Base-by-base conservation (phyloP, 1,284 basidiomycete species). In the Puccinia horiana region DNA sequence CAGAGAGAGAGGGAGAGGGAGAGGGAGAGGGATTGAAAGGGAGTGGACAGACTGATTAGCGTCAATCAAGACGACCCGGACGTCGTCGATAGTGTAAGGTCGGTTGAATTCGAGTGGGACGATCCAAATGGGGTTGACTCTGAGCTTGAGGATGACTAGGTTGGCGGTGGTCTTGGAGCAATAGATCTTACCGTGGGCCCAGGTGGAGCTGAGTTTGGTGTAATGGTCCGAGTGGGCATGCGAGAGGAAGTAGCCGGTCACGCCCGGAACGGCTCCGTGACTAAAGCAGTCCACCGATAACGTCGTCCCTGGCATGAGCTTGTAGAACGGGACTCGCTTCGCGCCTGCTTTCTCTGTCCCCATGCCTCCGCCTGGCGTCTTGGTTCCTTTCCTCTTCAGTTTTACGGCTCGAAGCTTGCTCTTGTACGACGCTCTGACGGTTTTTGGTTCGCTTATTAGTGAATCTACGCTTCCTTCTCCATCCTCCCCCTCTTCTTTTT, bases 221-320 rank as follows among this genome's bases (percentile, higher is more conserved):
- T 82, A 82, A 56, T 82, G 80, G 47, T 82, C 80, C 26, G 80
- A 73, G 40, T 82, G 80, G 18, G 72, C 72, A 56, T 82, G 80
- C 14, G 72, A 58, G 40, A 82, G 54, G 49, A 82, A 82, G 49
- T 82, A 75, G 18, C 37, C 72, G 16, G 56, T 54, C 1, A 82
- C 47, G 44, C 52, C 49, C 8, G 49, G 23, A 12, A 75, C 70
- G 16, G 44, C 44, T 8, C 73, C 73, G 29, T 65, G 63, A 8
- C 69, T 72, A 47, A 82, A 82, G n/a, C 56, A 61, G 26, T 82
- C 80, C 11, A 82, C 80, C n/a, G 72, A 56, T 18, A 82, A 12
- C 9, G 14, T 75, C 29, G 80, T 82, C 1, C 73, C 73, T 20
- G 42, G 70, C 29, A 82, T 75, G 9, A 82, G 37, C 58, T 82